phyloP scores from a whole-genome alignment of 306 rosid species.

The Arachis hypogaea region DNA sequence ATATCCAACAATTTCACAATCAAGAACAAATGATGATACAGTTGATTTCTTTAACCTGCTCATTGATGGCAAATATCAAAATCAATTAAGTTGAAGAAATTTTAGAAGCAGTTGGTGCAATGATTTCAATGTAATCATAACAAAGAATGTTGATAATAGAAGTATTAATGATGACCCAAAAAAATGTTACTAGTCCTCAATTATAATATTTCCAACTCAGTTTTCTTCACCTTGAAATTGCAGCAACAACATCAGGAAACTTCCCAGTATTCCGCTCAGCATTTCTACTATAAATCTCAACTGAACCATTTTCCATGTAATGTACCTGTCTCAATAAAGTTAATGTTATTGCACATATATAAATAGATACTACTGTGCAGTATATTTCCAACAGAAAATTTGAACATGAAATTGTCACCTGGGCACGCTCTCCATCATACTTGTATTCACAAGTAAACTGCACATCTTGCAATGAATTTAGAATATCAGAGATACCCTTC shows the following conservation, averaged over 20 bases:
- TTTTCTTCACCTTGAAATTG: slow-evolving; percentile 68
- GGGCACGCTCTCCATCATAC: slow-evolving; percentile 97
- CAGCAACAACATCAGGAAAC: slow-evolving; percentile 81
- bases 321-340: slow-evolving; percentile 66
- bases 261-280: slow-evolving; percentile 92
- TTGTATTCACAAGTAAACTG: slow-evolving; percentile 95
- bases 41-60: slow-evolving; percentile 83
- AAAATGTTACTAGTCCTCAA: slow-evolving; percentile 1
- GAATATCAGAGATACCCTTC: slow-evolving; percentile 77
- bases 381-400: slow-evolving; percentile 18
- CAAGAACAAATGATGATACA: slow-evolving; percentile 83
- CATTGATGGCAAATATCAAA: slow-evolving; percentile 47
- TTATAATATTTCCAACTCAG: neutral
- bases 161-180: slow-evolving; percentile 15
- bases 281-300: slow-evolving; percentile 94
- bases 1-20: slow-evolving; percentile 95
- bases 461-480: slow-evolving; percentile 74
- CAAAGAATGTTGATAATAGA: slow-evolving; percentile 21
- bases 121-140: slow-evolving; percentile 26
- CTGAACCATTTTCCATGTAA: slow-evolving; percentile 80
- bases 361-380: slow-evolving; percentile 5
- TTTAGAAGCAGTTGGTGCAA: slow-evolving; percentile 21
- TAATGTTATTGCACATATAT: slow-evolving; percentile 34
- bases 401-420: slow-evolving; percentile 59
- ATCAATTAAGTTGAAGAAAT: slow-evolving; percentile 10